Evolutionary conservation across 2,329 filamentous ascomycete genomes (phyloP).

Genomic region (Pseudofabraea citricarpa): DNA sequence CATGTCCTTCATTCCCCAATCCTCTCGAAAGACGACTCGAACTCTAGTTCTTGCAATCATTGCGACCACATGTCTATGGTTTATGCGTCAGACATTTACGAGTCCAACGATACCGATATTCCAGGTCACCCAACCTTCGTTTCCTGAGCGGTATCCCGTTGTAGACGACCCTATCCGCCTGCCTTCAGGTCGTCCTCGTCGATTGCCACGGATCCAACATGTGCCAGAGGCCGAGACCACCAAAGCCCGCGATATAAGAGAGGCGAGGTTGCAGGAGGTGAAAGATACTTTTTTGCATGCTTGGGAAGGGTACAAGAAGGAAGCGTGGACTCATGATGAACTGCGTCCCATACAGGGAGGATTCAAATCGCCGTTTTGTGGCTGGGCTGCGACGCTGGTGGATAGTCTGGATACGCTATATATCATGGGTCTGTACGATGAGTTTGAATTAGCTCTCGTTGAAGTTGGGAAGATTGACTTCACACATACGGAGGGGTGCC

Average conservation of each 20-base stretch:
- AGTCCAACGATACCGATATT: neutral
- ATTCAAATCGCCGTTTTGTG: conserved; percentile 76
- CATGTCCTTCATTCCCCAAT: neutral
- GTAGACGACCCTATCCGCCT: conserved; percentile 10
- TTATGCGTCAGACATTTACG: neutral
- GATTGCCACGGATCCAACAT: conserved; percentile 22
- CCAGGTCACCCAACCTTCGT: neutral
- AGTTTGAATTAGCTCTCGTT: conserved; percentile 72
- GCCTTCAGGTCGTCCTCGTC: conserved; percentile 11
- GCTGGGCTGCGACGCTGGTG: conserved; percentile 86
- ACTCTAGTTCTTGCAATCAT: neutral
- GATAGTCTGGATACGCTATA: conserved; percentile 79
- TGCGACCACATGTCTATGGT: neutral
- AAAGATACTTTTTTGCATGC: conserved; percentile 30
- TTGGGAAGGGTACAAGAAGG: conserved; percentile 78
- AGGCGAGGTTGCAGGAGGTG: conserved; percentile 14
- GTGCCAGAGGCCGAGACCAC: conserved; percentile 10
- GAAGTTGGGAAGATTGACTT: conserved; percentile 57
- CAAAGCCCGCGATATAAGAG: conserved; percentile 9
- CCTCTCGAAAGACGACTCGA: neutral
- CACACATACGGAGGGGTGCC: conserved; percentile 18
- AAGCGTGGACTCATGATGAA: conserved; percentile 85
- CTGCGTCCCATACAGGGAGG: conserved; percentile 66
- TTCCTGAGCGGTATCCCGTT: conserved; percentile 15
- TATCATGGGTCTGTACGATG: conserved; percentile 75